phyloP scores from a whole-genome alignment of 2,329 filamentous ascomycete species.

The Beauveria bassiana region DNA sequence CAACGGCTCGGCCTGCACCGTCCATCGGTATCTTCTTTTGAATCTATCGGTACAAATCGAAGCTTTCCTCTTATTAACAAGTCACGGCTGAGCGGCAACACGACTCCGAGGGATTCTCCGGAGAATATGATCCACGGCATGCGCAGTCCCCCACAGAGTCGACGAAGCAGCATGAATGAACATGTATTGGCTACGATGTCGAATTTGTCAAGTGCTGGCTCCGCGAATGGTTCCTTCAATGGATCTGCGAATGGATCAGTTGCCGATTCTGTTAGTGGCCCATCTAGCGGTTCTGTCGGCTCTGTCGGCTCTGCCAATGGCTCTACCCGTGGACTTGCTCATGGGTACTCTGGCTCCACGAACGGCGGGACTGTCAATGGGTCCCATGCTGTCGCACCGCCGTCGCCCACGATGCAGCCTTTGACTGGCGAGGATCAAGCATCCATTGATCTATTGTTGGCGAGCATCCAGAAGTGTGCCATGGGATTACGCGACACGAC shows the following conservation, averaged over 20 bases:
- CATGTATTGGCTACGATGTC: not conserved
- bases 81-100: conserved; percentile 36
- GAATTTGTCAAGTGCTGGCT: not conserved
- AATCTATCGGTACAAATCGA: conserved; percentile 50
- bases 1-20: conserved; percentile 33
- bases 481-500: conserved; percentile 49
- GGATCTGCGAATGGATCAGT: not conserved
- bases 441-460: conserved; percentile 52
- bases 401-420: conserved; percentile 36
- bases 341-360: not conserved
- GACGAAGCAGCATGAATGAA: conserved; percentile 8
- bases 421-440: conserved; percentile 50
- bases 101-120: conserved; percentile 42
- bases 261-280: not conserved
- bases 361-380: conserved; percentile 16
- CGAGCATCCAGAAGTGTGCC: conserved; percentile 52
- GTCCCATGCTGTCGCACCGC: conserved; percentile 23
- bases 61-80: conserved; percentile 56
- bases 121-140: conserved; percentile 36
- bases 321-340: not conserved
- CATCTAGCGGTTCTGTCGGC: not conserved
- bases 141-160: not conserved
- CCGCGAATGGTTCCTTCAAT: not conserved
- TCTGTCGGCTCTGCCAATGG: not conserved
- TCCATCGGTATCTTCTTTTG: conserved; percentile 49